phyloP scores from a whole-genome alignment of 192 early-diverging fungal genomes.

The Coemansia guatemalensis region DNA sequence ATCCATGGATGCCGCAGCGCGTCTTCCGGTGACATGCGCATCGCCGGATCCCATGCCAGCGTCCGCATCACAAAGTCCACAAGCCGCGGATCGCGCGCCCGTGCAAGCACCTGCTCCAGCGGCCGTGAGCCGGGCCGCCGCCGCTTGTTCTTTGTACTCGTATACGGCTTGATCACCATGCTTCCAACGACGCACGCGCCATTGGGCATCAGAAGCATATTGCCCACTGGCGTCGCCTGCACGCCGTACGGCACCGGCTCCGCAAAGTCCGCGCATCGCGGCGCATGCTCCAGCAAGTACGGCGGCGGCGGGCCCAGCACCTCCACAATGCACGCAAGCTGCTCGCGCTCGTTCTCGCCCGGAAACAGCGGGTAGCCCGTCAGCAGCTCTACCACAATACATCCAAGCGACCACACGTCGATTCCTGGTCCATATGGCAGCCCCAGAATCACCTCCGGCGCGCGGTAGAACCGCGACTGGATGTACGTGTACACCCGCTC shows the following conservation, averaged over 20 bases:
- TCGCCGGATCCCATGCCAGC: conserved; percentile 87
- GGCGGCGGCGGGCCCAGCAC: conserved; percentile 77
- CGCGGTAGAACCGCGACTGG: conserved; percentile 94
- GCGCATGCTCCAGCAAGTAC: conserved; percentile 73
- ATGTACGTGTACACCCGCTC: conserved; percentile 98
- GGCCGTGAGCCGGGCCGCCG: conserved; percentile 77
- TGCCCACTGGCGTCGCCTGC: conserved; percentile 23
- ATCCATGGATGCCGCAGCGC: conserved; percentile 87
- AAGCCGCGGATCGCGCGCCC: conserved; percentile 74
- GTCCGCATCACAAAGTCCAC: conserved; percentile 84
- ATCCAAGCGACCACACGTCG: conserved; percentile 97
- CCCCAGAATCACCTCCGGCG: conserved; percentile 95
- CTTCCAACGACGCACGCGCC: conserved; percentile 36
- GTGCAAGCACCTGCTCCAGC: conserved; percentile 66
- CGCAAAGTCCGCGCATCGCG: conserved; percentile 84
- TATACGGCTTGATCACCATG: conserved; percentile 41
- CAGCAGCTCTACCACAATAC: conserved; percentile 89
- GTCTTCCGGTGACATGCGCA: conserved; percentile 81
- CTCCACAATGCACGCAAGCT: conserved; percentile 95
- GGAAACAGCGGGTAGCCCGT: conserved; percentile 93
- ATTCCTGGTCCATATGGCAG: conserved; percentile 86
- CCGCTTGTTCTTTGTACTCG: conserved; percentile 88
- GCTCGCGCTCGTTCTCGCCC: conserved; percentile 97
- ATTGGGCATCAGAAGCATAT: conserved; percentile 36
- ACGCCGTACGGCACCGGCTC: conserved; percentile 47